A percentile compares a stretch with the other conserved stretches of the same genome.
Conservation (phyloP, 805 yeast species). For the Pichia paraexigua region DNA sequence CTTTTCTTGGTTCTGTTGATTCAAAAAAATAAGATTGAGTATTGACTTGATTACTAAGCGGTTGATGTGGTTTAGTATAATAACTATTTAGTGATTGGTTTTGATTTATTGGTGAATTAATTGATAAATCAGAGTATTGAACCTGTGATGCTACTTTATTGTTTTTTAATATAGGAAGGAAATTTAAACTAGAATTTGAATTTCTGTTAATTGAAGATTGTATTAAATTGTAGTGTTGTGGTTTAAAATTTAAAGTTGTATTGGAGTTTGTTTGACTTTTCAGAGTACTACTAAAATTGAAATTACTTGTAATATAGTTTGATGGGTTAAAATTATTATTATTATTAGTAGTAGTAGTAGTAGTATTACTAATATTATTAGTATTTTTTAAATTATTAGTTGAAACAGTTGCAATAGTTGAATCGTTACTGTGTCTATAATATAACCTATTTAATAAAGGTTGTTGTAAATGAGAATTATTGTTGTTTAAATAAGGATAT, state of each 20-base stretch:
- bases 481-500: not conserved
- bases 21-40: not conserved
- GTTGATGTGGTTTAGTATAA: not conserved
- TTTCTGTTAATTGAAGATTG: conserved; percentile 11
- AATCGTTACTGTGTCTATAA: conserved; percentile 5
- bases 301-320: not conserved
- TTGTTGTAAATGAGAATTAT: not conserved
- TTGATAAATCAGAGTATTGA: conserved; percentile 20
- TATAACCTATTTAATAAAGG: not conserved
- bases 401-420: not conserved
- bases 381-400: not conserved
- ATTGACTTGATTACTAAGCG: not conserved
- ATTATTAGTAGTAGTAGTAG: not conserved
- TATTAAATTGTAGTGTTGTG: conserved; percentile 6
- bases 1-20: not conserved
- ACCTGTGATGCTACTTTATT: conserved; percentile 14
- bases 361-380: not conserved
- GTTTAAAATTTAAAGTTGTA: not conserved
- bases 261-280: conserved; percentile 2
- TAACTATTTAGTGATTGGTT: conserved; percentile 3
- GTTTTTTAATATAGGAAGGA: conserved; percentile 22
- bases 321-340: not conserved
- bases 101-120: conserved; percentile 20
- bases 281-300: conserved; percentile 5
- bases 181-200: conserved; percentile 17